Evolutionary conservation across 306 rosid species (phyloP).

Genomic region (Macrotyloma uniflorum): DNA sequence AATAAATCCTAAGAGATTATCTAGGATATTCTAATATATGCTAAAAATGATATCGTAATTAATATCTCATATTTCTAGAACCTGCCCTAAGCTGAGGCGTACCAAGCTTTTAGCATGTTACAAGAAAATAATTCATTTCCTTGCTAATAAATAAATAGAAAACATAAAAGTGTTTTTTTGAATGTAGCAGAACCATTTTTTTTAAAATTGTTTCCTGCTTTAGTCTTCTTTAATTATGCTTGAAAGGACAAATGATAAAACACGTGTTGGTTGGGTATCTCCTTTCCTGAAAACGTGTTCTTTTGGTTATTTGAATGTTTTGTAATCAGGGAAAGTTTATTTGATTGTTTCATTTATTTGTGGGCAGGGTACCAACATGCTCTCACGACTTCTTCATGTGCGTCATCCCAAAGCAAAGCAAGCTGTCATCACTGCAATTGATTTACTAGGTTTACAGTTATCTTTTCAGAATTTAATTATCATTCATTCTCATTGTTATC

Average conservation of each 20-base stretch:
- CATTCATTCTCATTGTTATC: neutral
- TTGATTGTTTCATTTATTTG: slow-evolving; percentile 28
- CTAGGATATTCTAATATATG: no score
- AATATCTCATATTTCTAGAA: no score
- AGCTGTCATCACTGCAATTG: slow-evolving; percentile 96
- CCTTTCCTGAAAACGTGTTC: neutral
- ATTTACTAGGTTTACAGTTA: slow-evolving; percentile 73
- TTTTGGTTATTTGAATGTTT: slow-evolving; percentile 10
- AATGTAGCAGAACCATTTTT: neutral
- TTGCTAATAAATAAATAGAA: no score
- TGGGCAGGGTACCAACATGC: slow-evolving; percentile 92
- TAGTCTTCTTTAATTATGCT: neutral
- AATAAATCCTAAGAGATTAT: neutral
- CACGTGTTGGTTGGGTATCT: neutral
- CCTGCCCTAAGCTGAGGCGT: no score
- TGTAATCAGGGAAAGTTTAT: slow-evolving; percentile 24
- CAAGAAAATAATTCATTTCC: no score
- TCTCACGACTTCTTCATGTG: slow-evolving; percentile 91
- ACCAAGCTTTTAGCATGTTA: no score
- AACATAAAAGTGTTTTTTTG: no score
- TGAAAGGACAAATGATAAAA: slow-evolving; percentile 11
- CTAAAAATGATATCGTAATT: no score
- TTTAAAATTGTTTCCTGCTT: neutral
- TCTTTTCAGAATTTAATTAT: slow-evolving; percentile 24
- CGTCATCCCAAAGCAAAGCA: slow-evolving; percentile 90